Percentiles rank a stretch among this genome's conserved stretches.
Evolutionary conservation across 257 asterid species (phyloP).

Genomic region (Solanum pimpinellifolium): DNA sequence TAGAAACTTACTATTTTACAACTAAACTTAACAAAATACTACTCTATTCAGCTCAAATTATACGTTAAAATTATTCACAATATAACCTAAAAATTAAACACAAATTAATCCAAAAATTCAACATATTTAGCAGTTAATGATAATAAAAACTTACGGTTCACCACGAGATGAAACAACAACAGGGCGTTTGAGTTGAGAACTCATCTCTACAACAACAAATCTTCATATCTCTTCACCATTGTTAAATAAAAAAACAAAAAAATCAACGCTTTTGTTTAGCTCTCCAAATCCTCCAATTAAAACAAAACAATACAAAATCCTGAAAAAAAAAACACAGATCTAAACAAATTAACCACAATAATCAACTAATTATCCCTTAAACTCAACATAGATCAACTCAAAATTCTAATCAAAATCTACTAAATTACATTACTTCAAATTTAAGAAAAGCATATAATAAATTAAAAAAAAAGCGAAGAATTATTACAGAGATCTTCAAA

Average conservation of each 20-base stretch:
- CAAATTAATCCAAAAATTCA: background rate
- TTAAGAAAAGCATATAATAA: conserved; percentile 17
- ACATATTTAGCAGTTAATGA: background rate
- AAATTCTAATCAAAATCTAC: conserved; percentile 12
- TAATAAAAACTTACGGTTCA: conserved; percentile 36
- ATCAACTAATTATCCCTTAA: conserved; percentile 22
- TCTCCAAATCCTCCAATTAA: conserved; percentile 29
- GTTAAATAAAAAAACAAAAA: conserved; percentile 3
- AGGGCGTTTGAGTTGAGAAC: conserved; percentile 47
- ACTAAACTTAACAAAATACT: background rate
- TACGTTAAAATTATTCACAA: background rate
- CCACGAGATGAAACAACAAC: conserved; percentile 32
- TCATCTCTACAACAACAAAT: conserved; percentile 10
- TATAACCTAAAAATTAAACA: background rate
- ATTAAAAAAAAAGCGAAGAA: background rate
- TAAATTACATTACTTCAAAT: conserved; percentile 43
- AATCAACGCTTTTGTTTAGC: conserved; percentile 15
- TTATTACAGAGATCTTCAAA: conserved; percentile 10
- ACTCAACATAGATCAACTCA: conserved; percentile 48
- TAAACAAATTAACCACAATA: conserved; percentile 15
- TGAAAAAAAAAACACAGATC: conserved; percentile 34
- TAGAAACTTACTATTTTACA: background rate
- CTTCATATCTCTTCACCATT: conserved; percentile 77
- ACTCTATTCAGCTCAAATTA: background rate
- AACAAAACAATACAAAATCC: conserved; percentile 18